Evolutionary conservation across 2,329 filamentous ascomycete species (phyloP), one percentile per base, ranked within the genome.

Genomic region (Periconia sp.): DNA sequence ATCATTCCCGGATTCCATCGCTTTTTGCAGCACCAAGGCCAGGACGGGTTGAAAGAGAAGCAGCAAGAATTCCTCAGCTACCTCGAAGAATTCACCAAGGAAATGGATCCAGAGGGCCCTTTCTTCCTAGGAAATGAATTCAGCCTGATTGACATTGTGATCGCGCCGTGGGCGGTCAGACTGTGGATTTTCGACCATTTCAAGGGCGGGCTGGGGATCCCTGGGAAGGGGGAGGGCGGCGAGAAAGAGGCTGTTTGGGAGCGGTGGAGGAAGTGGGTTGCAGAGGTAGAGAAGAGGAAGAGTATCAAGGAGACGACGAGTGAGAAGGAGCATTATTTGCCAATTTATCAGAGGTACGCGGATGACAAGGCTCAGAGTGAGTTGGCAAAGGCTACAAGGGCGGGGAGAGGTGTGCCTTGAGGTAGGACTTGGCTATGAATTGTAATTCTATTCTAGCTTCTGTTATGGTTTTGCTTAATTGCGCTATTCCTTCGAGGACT

Each of bases 121-220:
- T 92, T 80, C 70, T 92, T 91, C 60, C 62, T 85, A 1, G 87
- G 87, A 1, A 65, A 73, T 1, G 71, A 78, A 26, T 79, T 89
- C n/a, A 78, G 78, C 40, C 69, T 91, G 15, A 81, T 89, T 11
- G 88, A 92, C 65, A 74, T 90, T 17, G 79, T 83, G 49, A 71
- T 91, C 3, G 87, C 84, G 25, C 88, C 88, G 0, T 92, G 87
- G 87, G 83, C 84, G 0, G 79, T 84, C 40, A 76, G 88, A 11
- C 62, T 90, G 15, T 92, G 87, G 74, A 72, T 89, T 5, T 85
- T 92, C 53, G 86, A 92, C 55, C 78, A 89, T 50, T 92, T 86
- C 63, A 92, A 92, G 43, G 76, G 74, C 1, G 79, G 79, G 0
- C 48, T 77, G n/a, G 74, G 75, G 0, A 72, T 83, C 28, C 78